Evolutionary conservation across 208 protist species (phyloP), one percentile per base, ranked within the genome.

Genomic region (Trypanosoma melophagium): DNA sequence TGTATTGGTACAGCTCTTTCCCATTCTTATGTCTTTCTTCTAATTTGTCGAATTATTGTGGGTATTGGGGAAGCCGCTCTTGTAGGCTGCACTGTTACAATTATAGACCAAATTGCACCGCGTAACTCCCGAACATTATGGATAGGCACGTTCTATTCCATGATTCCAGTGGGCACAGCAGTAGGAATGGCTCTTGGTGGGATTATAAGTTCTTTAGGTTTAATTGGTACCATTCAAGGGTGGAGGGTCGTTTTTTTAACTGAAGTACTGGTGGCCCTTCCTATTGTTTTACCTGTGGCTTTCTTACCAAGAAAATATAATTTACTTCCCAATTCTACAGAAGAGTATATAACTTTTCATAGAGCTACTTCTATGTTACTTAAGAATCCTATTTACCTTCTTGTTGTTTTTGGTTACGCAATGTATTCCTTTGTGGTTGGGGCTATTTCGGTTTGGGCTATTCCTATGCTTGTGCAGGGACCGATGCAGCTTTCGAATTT

Each of bases 401-500:
- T 93, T 53, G 75, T 86, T 24, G 74, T 90, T 0, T 64, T 91
- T 28, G 93, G 90, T 35, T 91, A 92, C 58, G 74, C 85, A n/a
- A 77, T 78, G 35, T 94, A 93, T 77, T 94, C 81, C 61, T 96
- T 96, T 60, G 87, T 93, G n/a, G 66, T 88, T 12, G 90, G 90
- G 2, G 88, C 81, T 22, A 64, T 96, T 45, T 81, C 87, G 0
- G 83, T 87, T 16, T 97, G 90, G 90, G 83, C 77, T 24, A 91
- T 94, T 28, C 80, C 81, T 21, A 69, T 94, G 28, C 72, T 96
- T 38, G 71, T 80, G n/a, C 75, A 91, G 47, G 84, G 87, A 0
- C 89, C 85, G 2, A 60, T 96, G 59, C 64, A 67, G 16, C 55
- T 93, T 14, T 58, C 50, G 8, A 79, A 73, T 9, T 16, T 76